Evolutionary conservation across 208 protist genomes (phyloP), one percentile per base, ranked within the genome.

Genomic region (Leishmania gerbilli): DNA sequence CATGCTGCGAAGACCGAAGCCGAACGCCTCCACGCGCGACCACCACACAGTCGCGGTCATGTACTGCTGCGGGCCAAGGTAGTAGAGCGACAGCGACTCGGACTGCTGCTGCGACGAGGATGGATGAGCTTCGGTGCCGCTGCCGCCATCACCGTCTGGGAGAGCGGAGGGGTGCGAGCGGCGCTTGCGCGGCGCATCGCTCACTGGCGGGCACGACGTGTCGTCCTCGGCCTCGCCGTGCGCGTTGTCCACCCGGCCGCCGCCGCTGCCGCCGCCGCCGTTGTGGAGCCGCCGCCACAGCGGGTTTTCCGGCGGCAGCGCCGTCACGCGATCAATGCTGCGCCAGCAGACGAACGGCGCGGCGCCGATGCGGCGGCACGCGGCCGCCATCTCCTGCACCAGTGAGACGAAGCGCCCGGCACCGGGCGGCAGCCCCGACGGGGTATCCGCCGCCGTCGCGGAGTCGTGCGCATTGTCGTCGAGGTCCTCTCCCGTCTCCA

Each of bases 11-110:
- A 96, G 89, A 21, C 90, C 91, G 31, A 74, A 76, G 0, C 87
- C 90, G 74, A 96, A 93, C 31, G 80, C 80, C 64, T 85, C 71
- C 19, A 93, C 82, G 34, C 84, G 84, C n/a, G 85, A 76, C 89
- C 90, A 95, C 71, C 93, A 79, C 53, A 85, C 86, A 31, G 60
- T 69, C 53, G 72, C 91, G 51, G 85, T 91, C 79, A 93, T 74
- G 85, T 87, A 87, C 84, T 91, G 85, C 76, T 74, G 80, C 15
- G 81, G 90, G 31, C 80, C 85, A 42, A 90, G 78, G 76, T 88
- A 96, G 79, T 81, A 90, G 13, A 88, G 75, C 34, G 49, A 83
- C 24, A 68, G 21, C 3, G 81, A 31, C 51, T 78, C 37, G 19
- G 76, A 31, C 62, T 21, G 31, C 45, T 74, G 69, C 69, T 74